These are phyloP conservation scores for Capsella rubella DNA, from an alignment of 441 rosid species.

Conservation along the genomic window DNA sequence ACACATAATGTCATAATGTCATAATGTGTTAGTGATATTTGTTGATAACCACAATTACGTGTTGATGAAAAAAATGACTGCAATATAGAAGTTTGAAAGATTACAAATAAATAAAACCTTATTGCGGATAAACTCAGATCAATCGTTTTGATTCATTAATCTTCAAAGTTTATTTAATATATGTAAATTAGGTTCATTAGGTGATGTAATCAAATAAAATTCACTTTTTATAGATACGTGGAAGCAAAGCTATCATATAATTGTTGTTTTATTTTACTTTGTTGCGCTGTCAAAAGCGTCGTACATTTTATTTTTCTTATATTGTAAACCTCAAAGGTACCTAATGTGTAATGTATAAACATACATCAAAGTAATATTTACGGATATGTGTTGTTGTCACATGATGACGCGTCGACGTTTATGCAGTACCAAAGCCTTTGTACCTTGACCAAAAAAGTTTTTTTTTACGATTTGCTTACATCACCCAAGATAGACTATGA, in stretches of 20 bases:
- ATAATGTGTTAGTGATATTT: no score
- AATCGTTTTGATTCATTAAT: conserved; percentile 21
- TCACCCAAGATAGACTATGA: conserved; percentile 26
- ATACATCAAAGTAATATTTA: neutral
- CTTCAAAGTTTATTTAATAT: neutral
- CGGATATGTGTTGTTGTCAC: conserved; percentile 31
- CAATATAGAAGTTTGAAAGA: no score
- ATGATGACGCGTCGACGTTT: conserved; percentile 20
- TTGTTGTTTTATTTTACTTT: conserved; percentile 32
- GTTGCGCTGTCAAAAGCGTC: conserved; percentile 40
- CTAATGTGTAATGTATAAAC: conserved; percentile 29
- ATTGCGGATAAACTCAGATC: conserved; percentile 15
- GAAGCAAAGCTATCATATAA: conserved; percentile 27
- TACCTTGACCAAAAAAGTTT: conserved; percentile 28
- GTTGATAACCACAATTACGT: no score
- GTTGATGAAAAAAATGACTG: no score
- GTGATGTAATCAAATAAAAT: conserved; percentile 2
- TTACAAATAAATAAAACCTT: no score
- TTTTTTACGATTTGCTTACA: conserved; percentile 31
- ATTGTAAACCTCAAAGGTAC: conserved; percentile 10
- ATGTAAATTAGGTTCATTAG: conserved; percentile 8
- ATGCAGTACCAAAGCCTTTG: conserved; percentile 19
- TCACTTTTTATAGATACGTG: conserved; percentile 18
- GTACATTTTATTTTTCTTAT: conserved; percentile 7
- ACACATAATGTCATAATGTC: no score